These are phyloP conservation scores for Globisporangium orthogonon DNA, from an alignment of 352 stramenopile species.

Conservation along the genomic window DNA sequence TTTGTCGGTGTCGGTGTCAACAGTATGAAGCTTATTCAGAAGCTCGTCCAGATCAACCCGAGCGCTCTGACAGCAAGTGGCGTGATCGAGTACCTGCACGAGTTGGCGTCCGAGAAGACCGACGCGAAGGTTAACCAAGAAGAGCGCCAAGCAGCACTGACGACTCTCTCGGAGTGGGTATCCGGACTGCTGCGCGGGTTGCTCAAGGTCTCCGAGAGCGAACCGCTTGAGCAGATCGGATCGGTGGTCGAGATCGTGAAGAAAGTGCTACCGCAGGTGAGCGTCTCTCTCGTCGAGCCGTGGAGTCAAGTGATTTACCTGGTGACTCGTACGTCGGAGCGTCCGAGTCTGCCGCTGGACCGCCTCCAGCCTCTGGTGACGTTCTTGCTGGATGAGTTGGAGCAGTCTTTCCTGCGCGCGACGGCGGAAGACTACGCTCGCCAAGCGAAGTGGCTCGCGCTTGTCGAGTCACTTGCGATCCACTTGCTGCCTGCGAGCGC, in stretches of 20 bases:
- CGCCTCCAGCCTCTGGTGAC: slow-evolving; percentile 17
- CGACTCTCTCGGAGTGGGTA: slow-evolving; percentile 48
- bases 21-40: slow-evolving; percentile 40
- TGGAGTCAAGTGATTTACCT: slow-evolving; percentile 61
- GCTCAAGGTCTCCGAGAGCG: slow-evolving; percentile 23
- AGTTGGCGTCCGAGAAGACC: slow-evolving; percentile 32
- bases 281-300: slow-evolving; percentile 41
- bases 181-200: slow-evolving; percentile 36
- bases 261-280: slow-evolving; percentile 44
- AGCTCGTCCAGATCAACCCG: slow-evolving; percentile 37
- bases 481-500: slow-evolving; percentile 30
- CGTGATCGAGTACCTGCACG: slow-evolving; percentile 18
- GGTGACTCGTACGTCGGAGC: slow-evolving; percentile 25
- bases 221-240: slow-evolving; percentile 10
- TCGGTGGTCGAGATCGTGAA: slow-evolving; percentile 30
- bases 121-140: slow-evolving; percentile 37
- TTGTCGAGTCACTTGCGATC: slow-evolving; percentile 45
- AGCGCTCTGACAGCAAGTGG: slow-evolving; percentile 22
- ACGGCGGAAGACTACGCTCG: slow-evolving; percentile 60
- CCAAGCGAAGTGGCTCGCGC: slow-evolving; percentile 67
- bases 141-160: slow-evolving; percentile 51
- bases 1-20: slow-evolving; percentile 30
- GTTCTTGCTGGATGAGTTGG: slow-evolving; percentile 42
- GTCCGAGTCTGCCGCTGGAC: slow-evolving; percentile 9
- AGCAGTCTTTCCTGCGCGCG: slow-evolving; percentile 48